A percentile compares a stretch with the other conserved stretches of the same genome.
These are phyloP conservation scores for Candida wancherniae DNA, from an alignment of 805 yeast species.

Conservation along the genomic window DNA sequence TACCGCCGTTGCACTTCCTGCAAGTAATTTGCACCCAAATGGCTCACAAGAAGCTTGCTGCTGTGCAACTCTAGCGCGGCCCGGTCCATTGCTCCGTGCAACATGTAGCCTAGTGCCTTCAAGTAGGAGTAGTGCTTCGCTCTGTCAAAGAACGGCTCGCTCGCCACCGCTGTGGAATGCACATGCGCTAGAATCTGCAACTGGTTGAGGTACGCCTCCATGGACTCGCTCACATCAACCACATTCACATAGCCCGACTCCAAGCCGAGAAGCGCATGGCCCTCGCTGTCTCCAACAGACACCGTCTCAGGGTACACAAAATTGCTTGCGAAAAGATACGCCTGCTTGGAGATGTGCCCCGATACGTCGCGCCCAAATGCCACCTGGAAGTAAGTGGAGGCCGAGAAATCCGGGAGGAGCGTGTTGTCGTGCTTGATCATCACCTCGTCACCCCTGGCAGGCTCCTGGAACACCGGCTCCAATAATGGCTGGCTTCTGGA, in stretches of 20 bases:
- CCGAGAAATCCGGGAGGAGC: slow-evolving; percentile 32
- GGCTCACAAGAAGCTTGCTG: slow-evolving; percentile 14
- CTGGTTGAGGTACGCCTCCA: slow-evolving; percentile 31
- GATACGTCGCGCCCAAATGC: slow-evolving; percentile 30
- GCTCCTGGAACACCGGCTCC: slow-evolving; percentile 8
- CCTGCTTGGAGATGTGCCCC: slow-evolving; percentile 33
- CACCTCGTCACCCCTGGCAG: slow-evolving; percentile 21
- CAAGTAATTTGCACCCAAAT: slow-evolving; percentile 14
- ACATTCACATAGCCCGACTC: slow-evolving; percentile 26
- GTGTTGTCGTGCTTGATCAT: slow-evolving; percentile 31
- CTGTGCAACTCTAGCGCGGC: slow-evolving; percentile 15
- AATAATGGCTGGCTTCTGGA: slow-evolving; percentile 18
- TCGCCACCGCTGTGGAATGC: slow-evolving; percentile 15
- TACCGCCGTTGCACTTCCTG: slow-evolving; percentile 15
- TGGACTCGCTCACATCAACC: slow-evolving; percentile 18
- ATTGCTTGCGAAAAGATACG: slow-evolving; percentile 30
- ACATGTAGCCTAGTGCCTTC: slow-evolving; percentile 30
- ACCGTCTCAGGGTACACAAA: slow-evolving; percentile 20
- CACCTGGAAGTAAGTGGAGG: slow-evolving; percentile 34
- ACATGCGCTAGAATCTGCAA: slow-evolving; percentile 32
- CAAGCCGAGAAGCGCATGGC: slow-evolving; percentile 24
- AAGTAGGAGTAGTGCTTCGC: slow-evolving; percentile 21
- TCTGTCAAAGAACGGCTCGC: slow-evolving; percentile 7
- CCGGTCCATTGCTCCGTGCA: slow-evolving; percentile 27
- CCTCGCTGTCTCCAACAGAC: slow-evolving; percentile 11